Conservation (phyloP, 352 stramenopile species). For the Phytophthora idaei region DNA sequence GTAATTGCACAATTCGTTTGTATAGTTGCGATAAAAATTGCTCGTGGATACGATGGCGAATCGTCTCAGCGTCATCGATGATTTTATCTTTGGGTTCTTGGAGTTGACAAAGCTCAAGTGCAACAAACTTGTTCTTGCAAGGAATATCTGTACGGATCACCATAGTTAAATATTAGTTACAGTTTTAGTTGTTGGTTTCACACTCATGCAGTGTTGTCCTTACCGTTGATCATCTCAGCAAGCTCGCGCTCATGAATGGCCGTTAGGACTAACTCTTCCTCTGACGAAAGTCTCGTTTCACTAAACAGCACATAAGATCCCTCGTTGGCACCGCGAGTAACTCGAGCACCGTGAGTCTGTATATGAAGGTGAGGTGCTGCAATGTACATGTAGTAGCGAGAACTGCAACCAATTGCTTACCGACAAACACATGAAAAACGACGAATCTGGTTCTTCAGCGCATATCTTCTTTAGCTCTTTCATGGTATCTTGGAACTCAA, state of each 20-base stretch:
- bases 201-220: not conserved
- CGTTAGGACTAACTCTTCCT: slow-evolving; percentile 74
- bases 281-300: slow-evolving; percentile 68
- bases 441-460: slow-evolving; percentile 38
- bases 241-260: slow-evolving; percentile 68
- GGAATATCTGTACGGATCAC: slow-evolving; percentile 51
- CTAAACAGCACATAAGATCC: slow-evolving; percentile 77
- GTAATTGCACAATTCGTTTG: slow-evolving; percentile 32
- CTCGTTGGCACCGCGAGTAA: slow-evolving; percentile 56
- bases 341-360: slow-evolving; percentile 72
- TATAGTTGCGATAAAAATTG: slow-evolving; percentile 46
- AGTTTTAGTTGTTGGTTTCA: not conserved
- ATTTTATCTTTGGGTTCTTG: slow-evolving; percentile 55
- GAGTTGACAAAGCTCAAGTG: slow-evolving; percentile 69
- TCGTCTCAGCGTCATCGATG: slow-evolving; percentile 36
- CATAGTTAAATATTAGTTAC: not conserved
- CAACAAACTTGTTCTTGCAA: slow-evolving; percentile 67
- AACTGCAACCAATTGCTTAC: slow-evolving; percentile 32
- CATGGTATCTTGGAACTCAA: slow-evolving; percentile 83
- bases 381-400: not conserved
- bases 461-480: slow-evolving; percentile 58
- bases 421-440: slow-evolving; percentile 71
- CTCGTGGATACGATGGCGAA: slow-evolving; percentile 54
- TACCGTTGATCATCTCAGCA: slow-evolving; percentile 64
- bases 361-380: not conserved